Evolutionary conservation across 306 rosid species (phyloP), one percentile per base, ranked within the genome.

Genomic region (Cajanus cajan): DNA sequence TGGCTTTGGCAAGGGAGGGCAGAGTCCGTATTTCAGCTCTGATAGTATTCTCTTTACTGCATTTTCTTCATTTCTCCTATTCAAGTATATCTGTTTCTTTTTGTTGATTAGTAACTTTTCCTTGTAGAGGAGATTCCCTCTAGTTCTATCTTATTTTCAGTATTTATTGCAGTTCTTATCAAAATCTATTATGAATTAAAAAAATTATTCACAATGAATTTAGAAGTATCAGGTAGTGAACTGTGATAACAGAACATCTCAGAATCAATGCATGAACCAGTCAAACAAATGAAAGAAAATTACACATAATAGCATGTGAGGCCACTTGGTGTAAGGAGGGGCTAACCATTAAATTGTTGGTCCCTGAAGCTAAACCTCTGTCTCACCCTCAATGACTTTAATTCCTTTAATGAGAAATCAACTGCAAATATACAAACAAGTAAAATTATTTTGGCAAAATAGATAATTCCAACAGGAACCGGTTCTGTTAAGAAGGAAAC

Each of bases 361-460:
- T 95, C 97, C 61, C 99, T 89, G 81, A 81, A 95, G 37, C 71
- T 37, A 37, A 0, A 95, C 82, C 98, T 91, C 82, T 95, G 99
- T 39, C 85, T 86, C 83, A 88, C 92, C 68, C 90, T 90, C 82
- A 95, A 84, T 19, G 88, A 81, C 86, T 86, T 85, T 31, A 95
- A 77, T 82, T 95, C 99, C 75, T 91, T 18, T 15, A 91, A 7
- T 0, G 97, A 90, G 85, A 95, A 95, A 89, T 95, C 99, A 87
- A 91, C 99, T 95, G 90, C 85, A 72, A 34, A 74, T 15, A 72
- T 57, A 67, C 21, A 77, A 76, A 55, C 13, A 18, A 79, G 22
- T 24, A 74, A 2, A 45, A 28, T 33, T 58, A 52, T 71, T 58
- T 69, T 57, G 64, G 63, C 33, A 73, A 62, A 59, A 64, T 61